Base-by-base conservation (phyloP, 2,329 filamentous ascomycete species). In the Xylariaceae sp. region DNA sequence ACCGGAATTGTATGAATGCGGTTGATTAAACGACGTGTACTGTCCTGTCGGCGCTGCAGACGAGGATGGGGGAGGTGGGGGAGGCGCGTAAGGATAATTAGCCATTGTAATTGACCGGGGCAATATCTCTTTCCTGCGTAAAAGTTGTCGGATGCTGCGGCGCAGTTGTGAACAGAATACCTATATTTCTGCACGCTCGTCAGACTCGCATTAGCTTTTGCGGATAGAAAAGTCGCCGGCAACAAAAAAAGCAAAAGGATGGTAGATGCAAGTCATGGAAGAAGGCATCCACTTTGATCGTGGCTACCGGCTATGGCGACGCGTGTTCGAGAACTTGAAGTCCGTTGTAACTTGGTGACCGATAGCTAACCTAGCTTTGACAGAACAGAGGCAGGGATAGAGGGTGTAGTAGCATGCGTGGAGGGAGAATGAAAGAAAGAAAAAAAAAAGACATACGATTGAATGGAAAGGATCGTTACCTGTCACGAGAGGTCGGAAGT, bases 1-100 rank as follows among this genome's bases (percentile, higher is more conserved):
- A 12, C 64, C 66, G 41, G 74, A 73, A 43, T 72, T 69, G 62
- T 80, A 79, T 35, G 74, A 67, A 29, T 76, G 71, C n/a, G 70
- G 67, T 58, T 73, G 71, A 48, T 61, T 63, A 53, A 68, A 68
- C 2, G 67, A 55, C 32, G 62, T 59, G 55, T 69, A 69, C 26
- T 60, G 55, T 44, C 51, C 63, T 27, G 65, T 50, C 11, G 67
- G 54, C 8, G 67, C 62, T 50, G 68, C 59, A 43, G 67, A 65
- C 51, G 67, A 61, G 43, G 65, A 60, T 41, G 65, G 65, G 4
- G 64, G 62, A 29, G 67, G 67, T 41, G 67, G 67, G 41, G 68
- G 68, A 32, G 65, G 63, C 6, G 64, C 60, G 50, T 62, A 70
- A 31, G 67, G 65, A 59, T 70, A 70, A 56, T 64, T 65, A 30